These are phyloP conservation scores for Miscanthus lutarioriparius DNA, from an alignment of 176 grass and related monocot species.

Conservation along the genomic window DNA sequence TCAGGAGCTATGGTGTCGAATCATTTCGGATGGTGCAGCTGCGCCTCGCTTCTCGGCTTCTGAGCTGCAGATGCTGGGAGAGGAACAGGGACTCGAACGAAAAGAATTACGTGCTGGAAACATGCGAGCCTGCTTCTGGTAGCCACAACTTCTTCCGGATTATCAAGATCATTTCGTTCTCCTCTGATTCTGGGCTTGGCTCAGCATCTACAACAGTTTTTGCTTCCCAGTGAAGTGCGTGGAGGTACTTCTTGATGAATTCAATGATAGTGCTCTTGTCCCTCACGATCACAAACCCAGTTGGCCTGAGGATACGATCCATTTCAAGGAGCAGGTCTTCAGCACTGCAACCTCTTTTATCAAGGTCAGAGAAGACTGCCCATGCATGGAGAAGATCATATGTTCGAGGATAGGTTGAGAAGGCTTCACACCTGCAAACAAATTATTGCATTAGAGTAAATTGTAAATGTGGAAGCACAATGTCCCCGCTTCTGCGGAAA, in stretches of 20 bases:
- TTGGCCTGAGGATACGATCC: slow-evolving; percentile 82
- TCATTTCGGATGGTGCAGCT: slow-evolving; percentile 35
- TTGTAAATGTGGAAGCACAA: neutral
- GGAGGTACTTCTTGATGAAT: slow-evolving; percentile 83
- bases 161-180: slow-evolving; percentile 72
- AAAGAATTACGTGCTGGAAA: slow-evolving; percentile 50
- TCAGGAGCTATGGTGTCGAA: slow-evolving; percentile 8
- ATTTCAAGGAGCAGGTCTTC: slow-evolving; percentile 98
- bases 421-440: slow-evolving; percentile 88
- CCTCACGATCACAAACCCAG: slow-evolving; percentile 84
- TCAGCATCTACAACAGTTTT: slow-evolving; percentile 66
- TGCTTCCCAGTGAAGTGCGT: slow-evolving; percentile 76
- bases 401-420: slow-evolving; percentile 96
- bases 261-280: slow-evolving; percentile 69
- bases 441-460: slow-evolving; percentile 23
- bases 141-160: slow-evolving; percentile 84
- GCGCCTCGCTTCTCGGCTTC: slow-evolving; percentile 42
- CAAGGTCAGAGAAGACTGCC: slow-evolving; percentile 90
- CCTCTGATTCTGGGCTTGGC: slow-evolving; percentile 63
- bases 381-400: slow-evolving; percentile 98
- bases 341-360: slow-evolving; percentile 89
- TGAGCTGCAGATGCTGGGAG: slow-evolving; percentile 37
- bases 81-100: slow-evolving; percentile 25
- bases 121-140: slow-evolving; percentile 42
- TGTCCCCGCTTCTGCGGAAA: neutral